Percentiles rank a stretch among this genome's conserved stretches.
These are phyloP conservation scores for Candida namnaoensis DNA, from an alignment of 805 yeast genomes.

Conservation along the genomic window DNA sequence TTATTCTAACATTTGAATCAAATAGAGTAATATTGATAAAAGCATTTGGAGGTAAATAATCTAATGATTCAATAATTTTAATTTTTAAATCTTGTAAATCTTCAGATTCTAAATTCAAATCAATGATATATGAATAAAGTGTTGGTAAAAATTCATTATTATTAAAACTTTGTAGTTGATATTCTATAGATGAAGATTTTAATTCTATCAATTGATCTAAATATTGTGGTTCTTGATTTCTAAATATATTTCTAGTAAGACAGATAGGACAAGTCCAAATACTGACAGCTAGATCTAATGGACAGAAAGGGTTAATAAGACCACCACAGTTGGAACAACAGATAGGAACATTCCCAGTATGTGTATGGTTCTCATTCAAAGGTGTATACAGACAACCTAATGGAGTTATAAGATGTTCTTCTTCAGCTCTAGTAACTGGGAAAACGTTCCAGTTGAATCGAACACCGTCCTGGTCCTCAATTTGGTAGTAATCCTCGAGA, in stretches of 20 bases:
- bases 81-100: slow-evolving; percentile 71
- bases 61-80: slow-evolving; percentile 57
- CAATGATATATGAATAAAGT: slow-evolving; percentile 72
- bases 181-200: slow-evolving; percentile 67
- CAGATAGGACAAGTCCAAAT: slow-evolving; percentile 84
- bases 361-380: slow-evolving; percentile 55
- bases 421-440: slow-evolving; percentile 83
- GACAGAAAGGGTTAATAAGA: slow-evolving; percentile 77
- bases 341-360: slow-evolving; percentile 73
- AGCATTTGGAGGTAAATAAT: slow-evolving; percentile 73
- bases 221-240: slow-evolving; percentile 58
- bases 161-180: slow-evolving; percentile 66
- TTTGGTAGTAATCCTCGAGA: slow-evolving; percentile 34
- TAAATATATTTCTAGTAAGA: slow-evolving; percentile 63
- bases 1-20: slow-evolving; percentile 81
- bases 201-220: slow-evolving; percentile 69
- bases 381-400: slow-evolving; percentile 91
- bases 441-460: slow-evolving; percentile 74
- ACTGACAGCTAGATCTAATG: slow-evolving; percentile 62
- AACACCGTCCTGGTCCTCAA: slow-evolving; percentile 63
- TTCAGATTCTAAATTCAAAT: slow-evolving; percentile 77
- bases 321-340: slow-evolving; percentile 74
- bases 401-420: slow-evolving; percentile 84
- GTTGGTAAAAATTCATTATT: slow-evolving; percentile 49
- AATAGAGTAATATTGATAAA: slow-evolving; percentile 74